Evolutionary conservation across 371 early-diverging fungal genomes (phyloP).

Genomic region (Mortierella sp.): DNA sequence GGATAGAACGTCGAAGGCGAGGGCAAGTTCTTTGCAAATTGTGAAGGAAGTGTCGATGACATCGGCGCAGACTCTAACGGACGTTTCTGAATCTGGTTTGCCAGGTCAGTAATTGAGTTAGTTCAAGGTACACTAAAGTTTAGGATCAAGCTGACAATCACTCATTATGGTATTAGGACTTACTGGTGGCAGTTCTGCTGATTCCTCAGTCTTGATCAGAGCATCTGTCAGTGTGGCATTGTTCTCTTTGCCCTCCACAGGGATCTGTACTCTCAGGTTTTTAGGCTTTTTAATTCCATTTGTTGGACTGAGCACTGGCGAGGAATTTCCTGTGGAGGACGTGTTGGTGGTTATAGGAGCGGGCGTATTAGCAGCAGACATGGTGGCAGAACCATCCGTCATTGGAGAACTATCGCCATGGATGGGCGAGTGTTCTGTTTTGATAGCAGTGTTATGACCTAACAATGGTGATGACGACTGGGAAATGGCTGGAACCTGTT

Average conservation of each 20-base stretch:
- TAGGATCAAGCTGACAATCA: neutral
- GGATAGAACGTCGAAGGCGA: conserved; percentile 85
- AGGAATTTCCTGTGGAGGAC: conserved; percentile 12
- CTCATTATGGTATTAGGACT: neutral
- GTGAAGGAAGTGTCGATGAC: conserved; percentile 60
- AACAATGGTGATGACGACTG: conserved; percentile 45
- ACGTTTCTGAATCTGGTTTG: conserved; percentile 46
- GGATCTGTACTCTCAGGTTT: conserved; percentile 47
- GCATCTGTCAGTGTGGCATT: conserved; percentile 39
- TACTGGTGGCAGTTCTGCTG: conserved; percentile 55
- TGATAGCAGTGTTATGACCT: conserved; percentile 21
- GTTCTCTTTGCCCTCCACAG: conserved; percentile 47
- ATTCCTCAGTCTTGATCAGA: conserved; percentile 52
- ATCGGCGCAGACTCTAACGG: conserved; percentile 51
- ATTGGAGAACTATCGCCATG: conserved; percentile 24
- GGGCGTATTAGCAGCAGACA: conserved; percentile 1
- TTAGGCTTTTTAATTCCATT: conserved; percentile 52
- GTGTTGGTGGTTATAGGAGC: conserved; percentile 11
- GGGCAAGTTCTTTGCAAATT: conserved; percentile 83
- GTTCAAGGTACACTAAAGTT: neutral
- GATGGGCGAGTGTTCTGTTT: conserved; percentile 23
- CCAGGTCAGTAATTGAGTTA: neutral
- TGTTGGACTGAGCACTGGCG: conserved; percentile 50
- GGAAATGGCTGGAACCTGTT: conserved; percentile 27
- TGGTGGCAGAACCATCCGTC: conserved; percentile 26